Evolutionary conservation across 768 basidiomycete species (phyloP).

Genomic region (Termitomyces sp.): DNA sequence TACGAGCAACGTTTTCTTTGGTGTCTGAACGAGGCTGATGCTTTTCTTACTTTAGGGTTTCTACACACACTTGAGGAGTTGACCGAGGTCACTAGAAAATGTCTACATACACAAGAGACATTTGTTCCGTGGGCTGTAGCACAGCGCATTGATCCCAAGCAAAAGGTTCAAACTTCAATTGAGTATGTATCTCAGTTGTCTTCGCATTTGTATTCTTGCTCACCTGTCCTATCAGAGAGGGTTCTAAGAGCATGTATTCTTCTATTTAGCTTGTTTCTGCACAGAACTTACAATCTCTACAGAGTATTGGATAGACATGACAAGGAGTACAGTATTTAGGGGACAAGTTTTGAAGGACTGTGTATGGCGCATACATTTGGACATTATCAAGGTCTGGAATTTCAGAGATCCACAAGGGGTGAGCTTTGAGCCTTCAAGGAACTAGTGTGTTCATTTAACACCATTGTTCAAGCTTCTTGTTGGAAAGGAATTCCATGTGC

Average conservation of each 20-base stretch:
- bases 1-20: background rate
- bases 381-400: too few species aligned
- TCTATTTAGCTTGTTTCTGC: background rate
- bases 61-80: background rate
- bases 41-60: background rate
- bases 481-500: background rate
- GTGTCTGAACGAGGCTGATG: background rate
- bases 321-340: background rate
- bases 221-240: background rate
- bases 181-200: background rate
- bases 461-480: background rate
- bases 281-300: background rate
- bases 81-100: background rate
- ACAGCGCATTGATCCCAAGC: constrained; percentile 1
- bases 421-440: background rate
- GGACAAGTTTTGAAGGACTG: background rate
- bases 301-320: constrained; percentile 4
- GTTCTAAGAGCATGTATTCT: background rate
- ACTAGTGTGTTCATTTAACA: background rate
- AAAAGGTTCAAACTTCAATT: background rate
- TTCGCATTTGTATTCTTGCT: background rate
- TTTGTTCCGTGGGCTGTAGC: constrained; percentile 4
- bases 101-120: background rate
- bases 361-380: constrained; percentile 1
- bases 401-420: constrained; percentile 1